Evolutionary conservation across 805 yeast genomes (phyloP).

Genomic region (Ogataea chonburiensis): DNA sequence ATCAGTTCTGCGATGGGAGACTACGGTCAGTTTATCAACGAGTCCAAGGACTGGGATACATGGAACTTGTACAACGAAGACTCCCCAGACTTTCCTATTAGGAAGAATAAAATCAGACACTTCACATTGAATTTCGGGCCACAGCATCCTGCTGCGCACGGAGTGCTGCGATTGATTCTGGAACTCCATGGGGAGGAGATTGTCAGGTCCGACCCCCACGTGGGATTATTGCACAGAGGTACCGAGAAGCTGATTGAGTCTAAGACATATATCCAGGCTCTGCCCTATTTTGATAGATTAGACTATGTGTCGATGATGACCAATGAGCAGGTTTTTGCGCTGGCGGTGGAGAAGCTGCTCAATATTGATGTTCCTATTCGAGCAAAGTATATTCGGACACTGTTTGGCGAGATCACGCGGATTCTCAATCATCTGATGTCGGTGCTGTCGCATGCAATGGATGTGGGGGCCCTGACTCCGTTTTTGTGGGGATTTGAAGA

Average conservation of each 20-base stretch:
- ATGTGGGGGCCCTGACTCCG: conserved; percentile 91
- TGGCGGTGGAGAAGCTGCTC: conserved; percentile 81
- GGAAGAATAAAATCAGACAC: conserved; percentile 65
- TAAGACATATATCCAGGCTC: conserved; percentile 83
- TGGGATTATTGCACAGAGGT: conserved; percentile 84
- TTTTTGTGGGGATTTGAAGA: conserved; percentile 94
- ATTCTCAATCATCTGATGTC: conserved; percentile 84
- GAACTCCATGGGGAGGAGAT: conserved; percentile 90
- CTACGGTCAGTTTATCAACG: conserved; percentile 34
- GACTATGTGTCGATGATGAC: conserved; percentile 90
- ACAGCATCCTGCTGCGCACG: conserved; percentile 95
- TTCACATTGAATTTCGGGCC: conserved; percentile 91
- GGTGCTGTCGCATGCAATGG: conserved; percentile 85
- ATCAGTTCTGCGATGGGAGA: conserved; percentile 44
- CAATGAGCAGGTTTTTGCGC: conserved; percentile 79
- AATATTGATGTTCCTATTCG: conserved; percentile 84
- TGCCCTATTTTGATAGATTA: conserved; percentile 84
- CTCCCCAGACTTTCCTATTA: conserved; percentile 36
- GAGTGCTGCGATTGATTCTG: conserved; percentile 80
- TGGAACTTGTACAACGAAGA: conserved; percentile 37
- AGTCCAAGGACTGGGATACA: conserved; percentile 35
- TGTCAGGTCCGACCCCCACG: conserved; percentile 84
- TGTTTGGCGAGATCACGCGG: conserved; percentile 86
- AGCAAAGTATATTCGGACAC: conserved; percentile 79
- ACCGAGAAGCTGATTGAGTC: conserved; percentile 85